Conservation (phyloP, 257 asterid genomes). For the Apocynum venetum region DNA sequence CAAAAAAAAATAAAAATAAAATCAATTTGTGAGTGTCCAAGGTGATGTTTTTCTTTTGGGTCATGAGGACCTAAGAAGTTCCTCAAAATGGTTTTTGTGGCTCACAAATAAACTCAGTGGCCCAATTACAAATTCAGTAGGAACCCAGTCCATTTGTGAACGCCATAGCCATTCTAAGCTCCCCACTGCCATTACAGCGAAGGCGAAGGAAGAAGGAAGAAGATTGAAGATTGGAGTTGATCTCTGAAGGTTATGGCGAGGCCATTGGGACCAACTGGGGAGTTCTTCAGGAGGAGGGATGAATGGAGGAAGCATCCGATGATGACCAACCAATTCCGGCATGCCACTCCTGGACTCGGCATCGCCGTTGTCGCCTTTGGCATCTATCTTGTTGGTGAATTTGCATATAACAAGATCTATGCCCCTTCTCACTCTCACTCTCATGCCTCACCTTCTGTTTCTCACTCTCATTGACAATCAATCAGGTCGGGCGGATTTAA, state of each 20-base stretch:
- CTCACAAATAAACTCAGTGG: background rate
- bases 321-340: slow-evolving; percentile 81
- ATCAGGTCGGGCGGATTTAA: slow-evolving; percentile 2
- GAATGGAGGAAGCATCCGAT: slow-evolving; percentile 97
- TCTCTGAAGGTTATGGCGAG: slow-evolving; percentile 22
- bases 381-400: slow-evolving; percentile 49
- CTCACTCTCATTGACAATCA: slow-evolving; percentile 45
- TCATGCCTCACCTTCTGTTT: slow-evolving; percentile 38
- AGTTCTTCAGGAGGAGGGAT: slow-evolving; percentile 87
- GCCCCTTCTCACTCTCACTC: slow-evolving; percentile 61
- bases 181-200: too few species aligned
- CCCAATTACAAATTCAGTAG: background rate
- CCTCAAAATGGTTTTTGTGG: background rate
- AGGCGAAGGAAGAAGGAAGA: background rate
- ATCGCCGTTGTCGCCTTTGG: slow-evolving; percentile 81
- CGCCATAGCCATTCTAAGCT: background rate
- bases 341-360: slow-evolving; percentile 92
- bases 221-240: background rate
- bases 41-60: background rate
- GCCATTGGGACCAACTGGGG: slow-evolving; percentile 79
- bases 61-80: background rate
- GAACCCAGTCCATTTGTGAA: background rate
- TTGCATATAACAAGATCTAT: slow-evolving; percentile 42
- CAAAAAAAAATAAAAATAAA: too few species aligned
- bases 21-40: too few species aligned